Evolutionary conservation across 108 stramenopile genomes (phyloP).

Genomic region (Seminavis robusta): DNA sequence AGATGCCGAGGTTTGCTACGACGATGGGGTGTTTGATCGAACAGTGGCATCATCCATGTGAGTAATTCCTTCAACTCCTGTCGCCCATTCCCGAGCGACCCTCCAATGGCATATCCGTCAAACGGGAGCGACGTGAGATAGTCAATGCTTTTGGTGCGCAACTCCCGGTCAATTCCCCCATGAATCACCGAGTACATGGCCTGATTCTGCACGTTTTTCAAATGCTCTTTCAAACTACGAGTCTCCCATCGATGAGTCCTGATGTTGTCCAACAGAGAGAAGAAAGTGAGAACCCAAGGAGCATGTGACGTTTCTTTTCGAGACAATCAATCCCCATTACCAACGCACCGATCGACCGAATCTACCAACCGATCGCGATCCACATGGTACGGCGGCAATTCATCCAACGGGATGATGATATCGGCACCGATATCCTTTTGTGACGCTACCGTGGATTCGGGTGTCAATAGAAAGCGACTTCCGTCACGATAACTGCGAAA

Average conservation of each 20-base stretch:
- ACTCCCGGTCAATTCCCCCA: constrained; percentile 81
- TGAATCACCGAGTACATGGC: constrained; percentile 95
- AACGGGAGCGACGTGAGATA: constrained; percentile 90
- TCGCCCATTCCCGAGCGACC: constrained; percentile 83
- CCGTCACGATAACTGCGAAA: constrained; percentile 92
- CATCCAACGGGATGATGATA: constrained; percentile 94
- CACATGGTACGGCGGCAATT: constrained; percentile 88
- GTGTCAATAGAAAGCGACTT: constrained; percentile 75
- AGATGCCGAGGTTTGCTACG: constrained; percentile 87
- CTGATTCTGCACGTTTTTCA: constrained; percentile 72
- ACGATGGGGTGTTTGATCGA: constrained; percentile 46
- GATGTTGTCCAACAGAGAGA: no score
- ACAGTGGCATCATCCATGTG: constrained; percentile 84
- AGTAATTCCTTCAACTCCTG: constrained; percentile 84
- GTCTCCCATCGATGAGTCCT: constrained; percentile 94
- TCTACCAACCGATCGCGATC: constrained; percentile 50
- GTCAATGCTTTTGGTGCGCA: constrained; percentile 72
- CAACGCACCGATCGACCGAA: constrained; percentile 76
- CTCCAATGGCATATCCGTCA: constrained; percentile 93
- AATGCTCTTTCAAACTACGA: constrained; percentile 76
- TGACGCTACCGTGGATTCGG: constrained; percentile 85
- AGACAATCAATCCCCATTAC: background rate
- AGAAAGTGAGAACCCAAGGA: background rate
- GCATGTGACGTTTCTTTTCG: background rate
- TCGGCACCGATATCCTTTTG: constrained; percentile 92